These are phyloP conservation scores for Jimgerdemannia flammicorona DNA, from an alignment of 192 early-diverging fungal species.

Conservation along the genomic window DNA sequence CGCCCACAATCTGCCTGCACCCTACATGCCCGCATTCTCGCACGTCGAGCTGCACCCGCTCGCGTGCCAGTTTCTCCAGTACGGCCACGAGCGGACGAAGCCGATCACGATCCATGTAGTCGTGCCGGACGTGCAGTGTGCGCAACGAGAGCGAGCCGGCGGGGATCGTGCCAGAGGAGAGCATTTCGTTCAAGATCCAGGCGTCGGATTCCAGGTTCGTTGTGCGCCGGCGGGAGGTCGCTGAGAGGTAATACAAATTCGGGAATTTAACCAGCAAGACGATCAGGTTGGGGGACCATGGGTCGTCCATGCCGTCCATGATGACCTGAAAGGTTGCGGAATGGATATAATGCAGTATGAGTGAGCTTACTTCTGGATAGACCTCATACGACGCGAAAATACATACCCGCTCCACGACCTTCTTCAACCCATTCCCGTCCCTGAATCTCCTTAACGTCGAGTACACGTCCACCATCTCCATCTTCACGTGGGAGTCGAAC, in stretches of 20 bases:
- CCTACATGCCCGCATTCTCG: conserved; percentile 14
- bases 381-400: neutral
- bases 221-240: conserved; percentile 33
- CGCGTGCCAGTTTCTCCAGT: conserved; percentile 15
- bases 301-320: conserved; percentile 46
- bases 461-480: conserved; percentile 36
- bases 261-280: conserved; percentile 54
- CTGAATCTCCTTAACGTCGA: conserved; percentile 42
- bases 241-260: conserved; percentile 27
- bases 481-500: conserved; percentile 30
- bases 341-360: no score
- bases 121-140: conserved; percentile 36
- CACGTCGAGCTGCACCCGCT: conserved; percentile 24
- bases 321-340: conserved; percentile 21
- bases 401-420: conserved; percentile 36
- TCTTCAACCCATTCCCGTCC: conserved; percentile 31
- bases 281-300: conserved; percentile 35
- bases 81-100: conserved; percentile 17
- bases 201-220: conserved; percentile 37
- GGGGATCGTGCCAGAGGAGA: conserved; percentile 26
- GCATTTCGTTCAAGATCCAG: conserved; percentile 35
- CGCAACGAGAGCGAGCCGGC: conserved; percentile 26
- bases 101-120: conserved; percentile 35
- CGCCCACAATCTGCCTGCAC: neutral
- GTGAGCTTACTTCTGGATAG: no score